Percentiles rank a stretch among this genome's conserved stretches.
These are phyloP conservation scores for Fusarium graminum DNA, from an alignment of 2,329 filamentous ascomycete species.

Conservation along the genomic window DNA sequence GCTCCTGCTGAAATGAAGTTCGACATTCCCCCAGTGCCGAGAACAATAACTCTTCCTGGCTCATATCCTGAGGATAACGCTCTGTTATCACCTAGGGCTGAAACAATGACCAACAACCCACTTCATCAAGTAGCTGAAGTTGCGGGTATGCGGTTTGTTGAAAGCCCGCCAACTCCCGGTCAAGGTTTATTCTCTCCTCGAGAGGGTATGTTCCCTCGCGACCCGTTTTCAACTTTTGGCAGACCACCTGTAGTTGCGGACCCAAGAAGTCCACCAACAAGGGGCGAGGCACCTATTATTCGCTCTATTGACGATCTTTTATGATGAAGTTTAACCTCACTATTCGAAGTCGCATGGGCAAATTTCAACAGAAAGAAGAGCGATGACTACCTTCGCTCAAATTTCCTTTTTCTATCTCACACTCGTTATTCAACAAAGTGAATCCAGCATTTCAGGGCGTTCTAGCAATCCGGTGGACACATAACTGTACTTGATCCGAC, in stretches of 20 bases:
- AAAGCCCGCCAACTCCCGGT: constrained; percentile 65
- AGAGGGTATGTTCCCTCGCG: constrained; percentile 65
- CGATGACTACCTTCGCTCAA: constrained; percentile 23
- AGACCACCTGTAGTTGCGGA: constrained; percentile 68
- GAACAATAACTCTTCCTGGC: constrained; percentile 54
- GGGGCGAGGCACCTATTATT: constrained; percentile 79
- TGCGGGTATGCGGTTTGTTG: constrained; percentile 65
- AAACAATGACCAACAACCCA: constrained; percentile 79
- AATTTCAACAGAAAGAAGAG: constrained; percentile 12
- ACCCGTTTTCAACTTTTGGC: constrained; percentile 66
- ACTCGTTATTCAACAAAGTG: constrained; percentile 34
- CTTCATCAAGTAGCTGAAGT: constrained; percentile 64
- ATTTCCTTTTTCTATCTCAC: constrained; percentile 21
- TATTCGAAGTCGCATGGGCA: constrained; percentile 5
- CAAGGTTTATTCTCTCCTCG: constrained; percentile 68
- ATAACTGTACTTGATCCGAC: constrained; percentile 22
- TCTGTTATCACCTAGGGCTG: constrained; percentile 77
- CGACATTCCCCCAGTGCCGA: constrained; percentile 47
- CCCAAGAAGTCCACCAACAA: constrained; percentile 80
- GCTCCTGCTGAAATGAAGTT: constrained; percentile 24
- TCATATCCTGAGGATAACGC: constrained; percentile 63
- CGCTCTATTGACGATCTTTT: constrained; percentile 83
- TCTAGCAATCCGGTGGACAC: constrained; percentile 28
- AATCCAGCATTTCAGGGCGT: constrained; percentile 44
- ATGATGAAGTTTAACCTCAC: constrained; percentile 56